phyloP scores from a whole-genome alignment of 73 alveolate species.

The Stentor coeruleus region DNA sequence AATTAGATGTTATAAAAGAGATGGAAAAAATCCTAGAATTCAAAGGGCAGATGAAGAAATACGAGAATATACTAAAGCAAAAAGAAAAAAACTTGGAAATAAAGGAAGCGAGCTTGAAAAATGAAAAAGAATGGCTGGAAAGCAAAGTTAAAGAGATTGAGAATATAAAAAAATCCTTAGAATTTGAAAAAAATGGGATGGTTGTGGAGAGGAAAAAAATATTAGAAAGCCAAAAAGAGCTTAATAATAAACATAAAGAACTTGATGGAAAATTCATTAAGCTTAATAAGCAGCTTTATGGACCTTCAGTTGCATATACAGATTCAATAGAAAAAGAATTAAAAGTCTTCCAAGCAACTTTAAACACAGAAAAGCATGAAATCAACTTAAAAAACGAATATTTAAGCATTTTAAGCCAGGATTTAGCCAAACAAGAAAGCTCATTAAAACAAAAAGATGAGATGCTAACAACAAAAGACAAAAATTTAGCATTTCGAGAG shows the following conservation, averaged over 20 bases:
- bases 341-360: not conserved
- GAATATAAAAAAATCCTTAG: not conserved
- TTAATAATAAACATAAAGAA: no score
- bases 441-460: no score
- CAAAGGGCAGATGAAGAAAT: not conserved
- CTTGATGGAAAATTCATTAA: not conserved
- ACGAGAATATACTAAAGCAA: not conserved
- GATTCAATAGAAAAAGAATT: not conserved
- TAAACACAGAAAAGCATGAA: not conserved
- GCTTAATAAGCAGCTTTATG: no score
- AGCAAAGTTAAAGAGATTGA: not conserved
- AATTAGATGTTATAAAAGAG: not conserved
- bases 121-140: not conserved
- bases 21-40: not conserved
- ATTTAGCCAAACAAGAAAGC: no score
- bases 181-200: not conserved
- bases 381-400: not conserved
- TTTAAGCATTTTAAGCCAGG: no score
- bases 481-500: no score
- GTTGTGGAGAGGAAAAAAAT: not conserved
- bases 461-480: no score
- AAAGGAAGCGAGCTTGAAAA: not conserved
- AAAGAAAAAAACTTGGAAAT: not conserved
- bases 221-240: not conserved
- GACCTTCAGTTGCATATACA: not conserved